Percentiles rank a stretch among this genome's conserved stretches.
Conservation (phyloP, 192 early-diverging fungal species). For the Coemansia guatemalensis region DNA sequence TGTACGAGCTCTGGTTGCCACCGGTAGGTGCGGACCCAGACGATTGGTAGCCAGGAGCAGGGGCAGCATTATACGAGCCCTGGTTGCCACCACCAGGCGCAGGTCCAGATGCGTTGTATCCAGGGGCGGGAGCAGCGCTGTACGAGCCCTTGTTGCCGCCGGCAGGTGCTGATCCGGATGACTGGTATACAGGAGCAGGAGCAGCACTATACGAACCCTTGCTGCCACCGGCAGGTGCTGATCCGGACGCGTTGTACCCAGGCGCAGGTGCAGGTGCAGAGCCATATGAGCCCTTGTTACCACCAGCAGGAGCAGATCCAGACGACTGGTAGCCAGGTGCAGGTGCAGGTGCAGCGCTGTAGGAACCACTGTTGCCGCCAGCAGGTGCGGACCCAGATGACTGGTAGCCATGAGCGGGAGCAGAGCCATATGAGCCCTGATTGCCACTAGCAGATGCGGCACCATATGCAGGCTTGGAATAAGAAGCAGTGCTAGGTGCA, state of each 20-base stretch:
- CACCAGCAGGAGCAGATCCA: constrained; percentile 3
- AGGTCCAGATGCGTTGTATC: not conserved
- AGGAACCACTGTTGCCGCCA: not conserved
- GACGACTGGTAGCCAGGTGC: constrained; percentile 9
- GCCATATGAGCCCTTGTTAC: constrained; percentile 1
- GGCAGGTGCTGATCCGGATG: not conserved
- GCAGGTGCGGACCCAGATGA: constrained; percentile 8
- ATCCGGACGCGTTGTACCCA: no score
- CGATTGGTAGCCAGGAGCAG: constrained; percentile 10
- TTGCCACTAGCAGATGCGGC: constrained; percentile 16
- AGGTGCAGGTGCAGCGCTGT: constrained; percentile 10
- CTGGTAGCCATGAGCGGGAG: constrained; percentile 2
- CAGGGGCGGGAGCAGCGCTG: constrained; percentile 10
- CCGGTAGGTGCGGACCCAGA: constrained; percentile 2
- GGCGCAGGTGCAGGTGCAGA: no score
- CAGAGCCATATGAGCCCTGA: constrained; percentile 1
- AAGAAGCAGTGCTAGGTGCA: no score
- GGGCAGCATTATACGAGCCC: no score
- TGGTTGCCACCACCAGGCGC: no score
- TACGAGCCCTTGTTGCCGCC: not conserved
- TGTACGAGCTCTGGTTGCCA: not conserved
- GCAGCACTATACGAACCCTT: constrained; percentile 11
- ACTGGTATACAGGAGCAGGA: constrained; percentile 11
- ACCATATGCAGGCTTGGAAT: not conserved
- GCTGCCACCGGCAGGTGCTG: no score